phyloP scores from a whole-genome alignment of 768 basidiomycete genomes.

The Gymnopilus dilepis region DNA sequence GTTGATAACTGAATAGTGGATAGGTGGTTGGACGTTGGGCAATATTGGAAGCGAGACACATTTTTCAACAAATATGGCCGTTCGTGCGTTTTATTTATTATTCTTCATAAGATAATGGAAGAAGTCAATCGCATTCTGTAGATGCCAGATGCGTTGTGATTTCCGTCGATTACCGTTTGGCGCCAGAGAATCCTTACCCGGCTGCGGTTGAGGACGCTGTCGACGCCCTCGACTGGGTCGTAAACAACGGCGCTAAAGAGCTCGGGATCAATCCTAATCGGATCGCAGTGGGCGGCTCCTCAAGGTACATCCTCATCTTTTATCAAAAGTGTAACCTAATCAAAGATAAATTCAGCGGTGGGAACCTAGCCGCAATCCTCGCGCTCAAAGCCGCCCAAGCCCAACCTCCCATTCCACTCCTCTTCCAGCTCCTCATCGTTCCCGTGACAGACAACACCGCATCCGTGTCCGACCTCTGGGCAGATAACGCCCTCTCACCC shows the following conservation, averaged over 20 bases:
- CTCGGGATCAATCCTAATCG: slow-evolving; percentile 55
- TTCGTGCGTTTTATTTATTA: slow-evolving; percentile 42
- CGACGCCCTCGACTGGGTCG: slow-evolving; percentile 69
- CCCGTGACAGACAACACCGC: slow-evolving; percentile 79
- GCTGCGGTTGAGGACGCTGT: slow-evolving; percentile 73
- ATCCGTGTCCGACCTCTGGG: slow-evolving; percentile 52
- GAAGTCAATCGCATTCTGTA: slow-evolving; percentile 25
- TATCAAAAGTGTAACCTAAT: not conserved
- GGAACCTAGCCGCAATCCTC: slow-evolving; percentile 70
- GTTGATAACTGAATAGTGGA: not conserved
- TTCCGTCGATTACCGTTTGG: slow-evolving; percentile 74
- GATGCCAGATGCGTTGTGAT: slow-evolving; percentile 67
- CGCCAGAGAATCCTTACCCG: slow-evolving; percentile 74
- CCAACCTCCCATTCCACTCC: slow-evolving; percentile 54
- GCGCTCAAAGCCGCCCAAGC: slow-evolving; percentile 63
- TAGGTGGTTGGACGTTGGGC: slow-evolving; percentile 82
- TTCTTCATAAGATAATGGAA: not conserved
- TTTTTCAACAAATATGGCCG: slow-evolving; percentile 66
- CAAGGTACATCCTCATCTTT: slow-evolving; percentile 49
- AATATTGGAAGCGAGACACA: slow-evolving; percentile 63
- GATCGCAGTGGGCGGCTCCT: slow-evolving; percentile 76
- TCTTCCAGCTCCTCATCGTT: slow-evolving; percentile 70
- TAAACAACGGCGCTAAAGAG: slow-evolving; percentile 47
- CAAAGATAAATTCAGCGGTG: slow-evolving; percentile 55
- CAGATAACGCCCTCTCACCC: slow-evolving; percentile 58